Base-by-base conservation (phyloP, 2,329 filamentous ascomycete genomes). In the Drechslerella coelobrocha region DNA sequence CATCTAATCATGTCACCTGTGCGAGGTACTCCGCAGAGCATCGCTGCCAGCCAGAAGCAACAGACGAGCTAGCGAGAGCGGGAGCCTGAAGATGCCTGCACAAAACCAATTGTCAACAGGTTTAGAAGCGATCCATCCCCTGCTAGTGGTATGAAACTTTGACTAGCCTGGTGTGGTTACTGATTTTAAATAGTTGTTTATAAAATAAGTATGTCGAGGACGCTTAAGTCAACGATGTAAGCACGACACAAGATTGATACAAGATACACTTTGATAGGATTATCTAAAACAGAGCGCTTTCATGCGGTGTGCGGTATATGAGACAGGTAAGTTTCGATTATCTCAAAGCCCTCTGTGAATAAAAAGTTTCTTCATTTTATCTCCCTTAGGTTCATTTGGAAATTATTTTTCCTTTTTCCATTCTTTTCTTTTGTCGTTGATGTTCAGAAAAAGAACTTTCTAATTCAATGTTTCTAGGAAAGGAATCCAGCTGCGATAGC, bases 31-130 rank as follows among this genome's bases (percentile, higher is more conserved):
- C 29, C 50, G 50, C 26, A 53, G 26, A 53, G 12, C 19, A 51
- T 12, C 19, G 26, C 10, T 37, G 14, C 14, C 37, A 47, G n/a
- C 21, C 34, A 10, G 17, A 17, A 48, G 29, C 50, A 31, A 48
- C 6, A 12, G 23, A 45, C 52, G 52, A 53, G 41, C 29, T 31
- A 51, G 27, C 50, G 57, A 55, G 48, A 54, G 59, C 66, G 66
- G 66, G 51, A 71, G 66, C 66, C 66, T 71, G 66, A 55, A 71
- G 60, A 61, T 61, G 47, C 55, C 57, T 31, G 23, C 21, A 19
- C 14, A 31, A n/a, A 45, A 45, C 47, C 14, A 31, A 19, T 51
- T 52, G 21, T 60, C 59, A 63, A 37, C 59, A 55, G 31, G 53
- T 54, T 60, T 55, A 54, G 47, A 45, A 56, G 39, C 14, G 21